Conservation (phyloP, 208 protist genomes). For the Trichomonas vaginalis region DNA sequence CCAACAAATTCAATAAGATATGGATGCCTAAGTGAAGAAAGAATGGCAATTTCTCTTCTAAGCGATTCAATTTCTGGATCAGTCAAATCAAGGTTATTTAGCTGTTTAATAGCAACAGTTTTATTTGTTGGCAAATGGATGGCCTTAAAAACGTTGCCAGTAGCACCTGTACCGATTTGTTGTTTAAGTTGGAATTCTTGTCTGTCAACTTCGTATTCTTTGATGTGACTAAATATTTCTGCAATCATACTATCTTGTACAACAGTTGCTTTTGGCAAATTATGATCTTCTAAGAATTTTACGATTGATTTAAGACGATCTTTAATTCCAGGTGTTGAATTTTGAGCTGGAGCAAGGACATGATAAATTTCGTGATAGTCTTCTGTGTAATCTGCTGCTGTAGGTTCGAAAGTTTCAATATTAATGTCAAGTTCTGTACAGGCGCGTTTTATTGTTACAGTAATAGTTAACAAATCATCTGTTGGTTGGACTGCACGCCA, state of each 20-base stretch:
- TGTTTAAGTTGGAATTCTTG: neutral
- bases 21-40: neutral
- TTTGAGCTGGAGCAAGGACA: neutral
- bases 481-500: neutral
- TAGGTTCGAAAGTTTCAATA: neutral
- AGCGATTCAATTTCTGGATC: neutral
- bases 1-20: neutral
- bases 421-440: neutral
- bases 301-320: neutral
- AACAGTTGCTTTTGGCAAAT: neutral
- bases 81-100: neutral
- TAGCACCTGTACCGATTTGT: neutral
- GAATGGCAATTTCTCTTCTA: neutral
- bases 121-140: too few species aligned
- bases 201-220: neutral
- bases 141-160: neutral
- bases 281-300: neutral
- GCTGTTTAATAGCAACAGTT: constrained; percentile 6
- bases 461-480: neutral
- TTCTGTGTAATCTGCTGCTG: neutral
- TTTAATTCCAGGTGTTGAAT: neutral
- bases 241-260: neutral
- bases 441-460: neutral
- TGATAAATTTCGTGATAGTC: neutral
- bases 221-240: neutral